A percentile compares a stretch with the other conserved stretches of the same genome.
Conservation (phyloP, 2,329 filamentous ascomycete genomes). For the Moelleriella libera region DNA sequence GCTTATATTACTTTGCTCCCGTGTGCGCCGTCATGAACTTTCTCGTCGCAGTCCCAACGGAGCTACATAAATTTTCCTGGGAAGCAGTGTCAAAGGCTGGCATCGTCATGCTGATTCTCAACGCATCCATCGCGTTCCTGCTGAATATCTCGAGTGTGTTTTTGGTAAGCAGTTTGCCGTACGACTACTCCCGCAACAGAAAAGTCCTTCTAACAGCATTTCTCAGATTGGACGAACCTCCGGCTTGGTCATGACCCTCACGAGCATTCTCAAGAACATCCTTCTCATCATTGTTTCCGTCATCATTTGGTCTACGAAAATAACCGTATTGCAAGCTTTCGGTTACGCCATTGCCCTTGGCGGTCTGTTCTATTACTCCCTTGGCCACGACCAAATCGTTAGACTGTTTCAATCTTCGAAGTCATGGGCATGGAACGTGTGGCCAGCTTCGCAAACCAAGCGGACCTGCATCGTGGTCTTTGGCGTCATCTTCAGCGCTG, state of each 20-base stretch:
- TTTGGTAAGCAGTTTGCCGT: slow-evolving; percentile 41
- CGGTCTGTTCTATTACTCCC: slow-evolving; percentile 35
- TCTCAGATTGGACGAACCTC: slow-evolving; percentile 74
- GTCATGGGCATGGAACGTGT: neutral
- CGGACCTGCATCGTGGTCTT: neutral
- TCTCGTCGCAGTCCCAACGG: slow-evolving; percentile 52
- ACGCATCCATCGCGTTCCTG: slow-evolving; percentile 66
- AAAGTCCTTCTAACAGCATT: neutral
- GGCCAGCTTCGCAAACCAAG: neutral
- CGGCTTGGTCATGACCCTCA: slow-evolving; percentile 71
- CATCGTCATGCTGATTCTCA: slow-evolving; percentile 49
- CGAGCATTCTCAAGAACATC: slow-evolving; percentile 79
- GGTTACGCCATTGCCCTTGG: slow-evolving; percentile 60
- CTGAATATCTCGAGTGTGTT: slow-evolving; percentile 79
- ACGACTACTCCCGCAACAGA: neutral
- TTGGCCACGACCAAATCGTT: slow-evolving; percentile 20
- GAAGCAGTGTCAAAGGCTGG: slow-evolving; percentile 53
- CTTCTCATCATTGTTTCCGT: slow-evolving; percentile 66
- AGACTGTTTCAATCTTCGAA: slow-evolving; percentile 6
- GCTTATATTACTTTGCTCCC: slow-evolving; percentile 80
- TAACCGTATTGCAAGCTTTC: slow-evolving; percentile 56
- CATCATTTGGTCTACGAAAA: slow-evolving; percentile 61
- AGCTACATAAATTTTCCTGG: slow-evolving; percentile 51
- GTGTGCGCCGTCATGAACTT: slow-evolving; percentile 74
- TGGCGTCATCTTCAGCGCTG: neutral